These are phyloP conservation scores for Teratosphaeria zuluensis DNA, from an alignment of 2,329 filamentous ascomycete genomes.

Conservation along the genomic window DNA sequence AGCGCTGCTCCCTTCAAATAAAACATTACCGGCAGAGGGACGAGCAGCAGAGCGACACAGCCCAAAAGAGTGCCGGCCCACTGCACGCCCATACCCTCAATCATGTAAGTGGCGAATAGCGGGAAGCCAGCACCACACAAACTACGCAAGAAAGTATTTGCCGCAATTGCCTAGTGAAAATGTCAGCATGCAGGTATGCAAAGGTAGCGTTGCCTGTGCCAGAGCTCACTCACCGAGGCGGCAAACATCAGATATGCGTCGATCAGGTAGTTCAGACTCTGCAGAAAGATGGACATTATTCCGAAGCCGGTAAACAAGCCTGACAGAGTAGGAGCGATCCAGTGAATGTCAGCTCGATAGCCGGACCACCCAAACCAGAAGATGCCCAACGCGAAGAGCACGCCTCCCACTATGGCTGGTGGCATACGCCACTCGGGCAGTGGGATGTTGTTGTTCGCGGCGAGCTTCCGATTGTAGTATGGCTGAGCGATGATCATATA, in stretches of 20 bases:
- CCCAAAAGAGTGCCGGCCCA: conserved; percentile 38
- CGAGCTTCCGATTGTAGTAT: conserved; percentile 25
- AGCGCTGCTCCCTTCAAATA: conserved; percentile 37
- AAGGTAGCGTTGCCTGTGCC: neutral
- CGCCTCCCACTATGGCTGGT: conserved; percentile 43
- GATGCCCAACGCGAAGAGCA: conserved; percentile 23
- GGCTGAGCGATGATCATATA: conserved; percentile 20
- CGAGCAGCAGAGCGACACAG: conserved; percentile 31
- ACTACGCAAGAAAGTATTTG: conserved; percentile 45
- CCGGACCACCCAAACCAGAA: conserved; percentile 23
- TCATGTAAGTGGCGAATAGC: conserved; percentile 38
- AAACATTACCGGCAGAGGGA: conserved; percentile 37
- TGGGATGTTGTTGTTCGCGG: conserved; percentile 40
- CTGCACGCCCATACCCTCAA: conserved; percentile 38
- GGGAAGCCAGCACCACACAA: conserved; percentile 44
- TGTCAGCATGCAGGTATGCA: neutral
- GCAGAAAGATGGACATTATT: conserved; percentile 49
- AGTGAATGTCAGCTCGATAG: neutral
- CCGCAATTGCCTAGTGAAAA: conserved; percentile 39
- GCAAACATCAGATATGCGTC: conserved; percentile 49
- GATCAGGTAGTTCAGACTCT: conserved; percentile 49
- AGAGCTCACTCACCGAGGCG: conserved; percentile 3
- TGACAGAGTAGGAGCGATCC: conserved; percentile 27
- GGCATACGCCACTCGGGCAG: conserved; percentile 50
- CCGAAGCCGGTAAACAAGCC: conserved; percentile 50